These are phyloP conservation scores for Debaryomyces tyrocola DNA, from an alignment of 805 yeast genomes.

Conservation along the genomic window DNA sequence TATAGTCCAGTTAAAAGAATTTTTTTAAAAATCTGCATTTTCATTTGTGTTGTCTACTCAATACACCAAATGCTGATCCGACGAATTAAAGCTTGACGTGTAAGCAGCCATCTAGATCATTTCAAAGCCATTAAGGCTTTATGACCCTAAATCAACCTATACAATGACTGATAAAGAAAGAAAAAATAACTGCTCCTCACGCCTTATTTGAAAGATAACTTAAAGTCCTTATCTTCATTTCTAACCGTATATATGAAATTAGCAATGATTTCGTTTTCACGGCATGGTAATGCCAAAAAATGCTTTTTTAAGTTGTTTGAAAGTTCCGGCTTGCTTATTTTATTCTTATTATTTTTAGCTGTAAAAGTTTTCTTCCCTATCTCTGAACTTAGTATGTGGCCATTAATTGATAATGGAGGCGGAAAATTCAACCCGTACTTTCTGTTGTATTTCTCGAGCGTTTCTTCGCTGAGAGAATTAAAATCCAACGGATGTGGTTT, in stretches of 20 bases:
- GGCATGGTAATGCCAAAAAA: slow-evolving; percentile 55
- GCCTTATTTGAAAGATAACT: slow-evolving; percentile 34
- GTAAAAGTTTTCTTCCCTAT: slow-evolving; percentile 68
- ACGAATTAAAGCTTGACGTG: too few species aligned
- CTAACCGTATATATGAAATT: slow-evolving; percentile 84
- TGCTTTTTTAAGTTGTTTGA: slow-evolving; percentile 67
- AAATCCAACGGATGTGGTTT: slow-evolving; percentile 67
- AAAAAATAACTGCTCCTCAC: not conserved
- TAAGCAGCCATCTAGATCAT: too few species aligned
- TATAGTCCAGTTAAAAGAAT: too few species aligned
- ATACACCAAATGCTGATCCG: too few species aligned
- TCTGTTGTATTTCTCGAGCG: slow-evolving; percentile 69
- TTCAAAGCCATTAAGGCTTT: too few species aligned
- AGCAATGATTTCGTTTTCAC: slow-evolving; percentile 85
- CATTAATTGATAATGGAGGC: slow-evolving; percentile 64
- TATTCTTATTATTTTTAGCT: slow-evolving; percentile 22
- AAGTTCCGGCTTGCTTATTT: slow-evolving; percentile 60
- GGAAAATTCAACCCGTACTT: slow-evolving; percentile 57
- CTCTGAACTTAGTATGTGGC: slow-evolving; percentile 66
- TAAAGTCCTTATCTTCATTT: slow-evolving; percentile 56
- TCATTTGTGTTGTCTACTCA: too few species aligned
- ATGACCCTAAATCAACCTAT: too few species aligned
- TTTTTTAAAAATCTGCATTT: too few species aligned
- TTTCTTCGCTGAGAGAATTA: slow-evolving; percentile 55
- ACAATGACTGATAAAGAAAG: not conserved